Conservation (phyloP, 208 protist genomes). For the Strigomonas oncopelti region DNA sequence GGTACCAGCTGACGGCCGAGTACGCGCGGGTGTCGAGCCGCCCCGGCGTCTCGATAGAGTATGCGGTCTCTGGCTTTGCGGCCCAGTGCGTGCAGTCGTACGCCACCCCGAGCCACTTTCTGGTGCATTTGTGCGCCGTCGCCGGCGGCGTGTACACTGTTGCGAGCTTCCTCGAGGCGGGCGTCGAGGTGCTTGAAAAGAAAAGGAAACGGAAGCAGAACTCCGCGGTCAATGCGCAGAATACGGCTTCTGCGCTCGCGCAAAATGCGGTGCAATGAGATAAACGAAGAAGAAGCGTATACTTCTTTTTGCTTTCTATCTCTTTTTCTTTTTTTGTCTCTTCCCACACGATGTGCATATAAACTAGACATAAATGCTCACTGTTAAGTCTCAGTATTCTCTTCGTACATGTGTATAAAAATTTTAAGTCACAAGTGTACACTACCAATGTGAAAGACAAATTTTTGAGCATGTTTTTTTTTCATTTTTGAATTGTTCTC, state of each 20-base stretch:
- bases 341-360: no score
- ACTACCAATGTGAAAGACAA: background rate
- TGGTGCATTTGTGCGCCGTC: slow-evolving; percentile 55
- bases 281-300: no score
- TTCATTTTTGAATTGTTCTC: no score
- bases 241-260: background rate
- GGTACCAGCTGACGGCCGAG: slow-evolving; percentile 23
- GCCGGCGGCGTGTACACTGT: slow-evolving; percentile 56
- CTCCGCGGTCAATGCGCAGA: slow-evolving; percentile 4
- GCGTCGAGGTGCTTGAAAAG: slow-evolving; percentile 18
- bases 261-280: background rate
- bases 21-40: slow-evolving; percentile 12
- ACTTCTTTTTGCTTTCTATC: background rate
- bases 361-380: no score
- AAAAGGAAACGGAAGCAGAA: slow-evolving; percentile 13
- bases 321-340: background rate
- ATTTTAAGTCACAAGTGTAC: background rate
- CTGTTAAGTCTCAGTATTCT: background rate
- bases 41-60: slow-evolving; percentile 26
- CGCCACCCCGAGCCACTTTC: slow-evolving; percentile 39
- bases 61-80: slow-evolving; percentile 21
- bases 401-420: background rate
- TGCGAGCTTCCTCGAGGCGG: slow-evolving; percentile 32
- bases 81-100: slow-evolving; percentile 23
- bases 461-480: no score